Percentiles rank a stretch among this genome's conserved stretches.
phyloP scores from a whole-genome alignment of 306 rosid genomes.

The Pyrus bretschneideri region DNA sequence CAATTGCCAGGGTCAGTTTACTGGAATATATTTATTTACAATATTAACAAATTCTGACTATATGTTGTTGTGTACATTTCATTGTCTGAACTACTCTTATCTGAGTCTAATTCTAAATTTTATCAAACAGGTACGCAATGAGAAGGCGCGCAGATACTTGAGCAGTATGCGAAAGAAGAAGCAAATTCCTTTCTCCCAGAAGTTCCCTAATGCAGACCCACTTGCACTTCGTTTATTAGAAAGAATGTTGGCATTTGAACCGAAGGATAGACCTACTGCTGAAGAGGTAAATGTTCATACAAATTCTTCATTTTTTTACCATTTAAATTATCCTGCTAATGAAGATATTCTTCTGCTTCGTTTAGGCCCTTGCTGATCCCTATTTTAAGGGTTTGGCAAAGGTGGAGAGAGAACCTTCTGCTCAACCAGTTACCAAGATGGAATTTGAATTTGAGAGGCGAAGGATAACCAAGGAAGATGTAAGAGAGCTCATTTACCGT shows the following conservation, averaged over 20 bases:
- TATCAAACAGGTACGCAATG: conserved; percentile 66
- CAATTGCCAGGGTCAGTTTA: conserved; percentile 82
- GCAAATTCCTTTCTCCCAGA: conserved; percentile 78
- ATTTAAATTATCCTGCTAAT: conserved; percentile 9
- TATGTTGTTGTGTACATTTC: neutral
- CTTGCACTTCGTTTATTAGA: conserved; percentile 89
- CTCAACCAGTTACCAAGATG: conserved; percentile 98
- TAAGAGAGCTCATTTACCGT: conserved; percentile 88
- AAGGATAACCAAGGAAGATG: conserved; percentile 96
- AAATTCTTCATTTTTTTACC: conserved; percentile 5
- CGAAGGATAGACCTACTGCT: conserved; percentile 96
- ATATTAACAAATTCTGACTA: neutral
- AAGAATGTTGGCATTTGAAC: conserved; percentile 95
- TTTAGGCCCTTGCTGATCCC: conserved; percentile 94
- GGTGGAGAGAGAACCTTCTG: conserved; percentile 96
- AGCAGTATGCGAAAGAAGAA: conserved; percentile 95
- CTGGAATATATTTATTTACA: neutral
- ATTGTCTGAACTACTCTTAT: conserved; percentile 7
- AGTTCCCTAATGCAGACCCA: conserved; percentile 94
- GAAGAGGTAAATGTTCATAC: conserved; percentile 61
- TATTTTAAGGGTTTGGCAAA: conserved; percentile 98
- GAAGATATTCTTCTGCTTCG: conserved; percentile 17
- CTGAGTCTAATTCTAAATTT: conserved; percentile 4
- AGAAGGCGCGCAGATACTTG: conserved; percentile 94
- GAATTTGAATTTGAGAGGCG: conserved; percentile 99